Evolutionary conservation across 371 early-diverging fungal genomes (phyloP), one percentile per base, ranked within the genome.

Genomic region (Mortierella sp.): DNA sequence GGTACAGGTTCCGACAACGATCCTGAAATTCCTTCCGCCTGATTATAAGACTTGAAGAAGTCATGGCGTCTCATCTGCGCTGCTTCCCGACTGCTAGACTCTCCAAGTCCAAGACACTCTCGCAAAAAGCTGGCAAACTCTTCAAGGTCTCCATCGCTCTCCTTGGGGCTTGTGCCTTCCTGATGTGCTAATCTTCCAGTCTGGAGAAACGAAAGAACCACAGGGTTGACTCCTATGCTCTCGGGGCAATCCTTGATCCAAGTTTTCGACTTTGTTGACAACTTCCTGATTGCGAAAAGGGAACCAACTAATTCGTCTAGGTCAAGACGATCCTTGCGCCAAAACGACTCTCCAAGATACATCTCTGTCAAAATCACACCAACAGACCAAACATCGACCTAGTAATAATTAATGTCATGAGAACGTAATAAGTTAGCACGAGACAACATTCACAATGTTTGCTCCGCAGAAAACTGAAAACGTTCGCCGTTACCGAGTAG

Each of bases 361-460:
- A 92, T 88, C 75, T 93, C 94, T 0, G 89, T 79, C 21, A 94
- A 72, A n/a, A 93, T 90, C 3, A 93, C 80, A 0, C 91, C 94
- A 21, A 91, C 69, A 5, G 93, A 91, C 94, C 94, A 94, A 14
- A 91, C 53, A 76, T 93, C 94, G 46, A 88, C 86, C 92, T 93
- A 82, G 21, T 21, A 44, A 28, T 75, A 69, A 24, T 11, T 28
- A 19, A 59, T 16, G 37, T 34, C 5, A 19, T 34, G 19, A 34
- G 34, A 26, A 0, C 21, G 19, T 61, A 9, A 24, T 5, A 44
- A 31, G 14, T 31, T 11, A 44, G 43, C 31, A 81, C 9, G 9
- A 16, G 13, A 14, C 46, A 37, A 43, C 13, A 40, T 69, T 8
- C 13, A 19, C 19, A 50, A 24, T 50, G 48, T 67, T 24, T 10